Base-by-base conservation (phyloP, 371 early-diverging fungal species). In the Mucor circinelloides region DNA sequence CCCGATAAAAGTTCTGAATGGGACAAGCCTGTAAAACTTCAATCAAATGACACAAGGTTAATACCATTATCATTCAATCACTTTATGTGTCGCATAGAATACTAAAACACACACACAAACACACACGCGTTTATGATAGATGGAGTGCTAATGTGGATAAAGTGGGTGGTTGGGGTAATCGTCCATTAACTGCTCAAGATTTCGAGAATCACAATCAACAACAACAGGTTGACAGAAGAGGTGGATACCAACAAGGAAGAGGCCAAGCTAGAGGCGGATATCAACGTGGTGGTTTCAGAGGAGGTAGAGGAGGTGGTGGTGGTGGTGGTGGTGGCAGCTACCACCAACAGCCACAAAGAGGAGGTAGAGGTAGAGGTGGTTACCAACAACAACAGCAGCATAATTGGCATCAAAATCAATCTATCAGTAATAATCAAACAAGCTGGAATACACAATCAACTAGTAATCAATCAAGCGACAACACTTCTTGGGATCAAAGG, bases 1-100 rank as follows among this genome's bases (percentile, higher is more conserved):
- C 19, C 54, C 21, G 23, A 68, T 19, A 17, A 30, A n/a, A 58
- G 32, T n/a, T 23, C 31, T 21, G 57, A 64, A 56, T 64, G 60
- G 60, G 57, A 44, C 52, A 60, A 60, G 13, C 59, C 50, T 17
- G 42, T 46, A 19, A 15, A 55, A 15, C 27, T 25, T 58, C 30
- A 30, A 38, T 8, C 54, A n/a, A 25, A 65, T 34, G 48, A 66
- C 17, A 19, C 31, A 10, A 48, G 28, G 66, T 58, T 46, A 65
- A 30, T 2, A 54, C 6, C 12, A 23, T 25, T 38, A 55, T 5
- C 30, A 38, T 9, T 48, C 9, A 55, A 7, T 21, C 9, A 13
- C 17, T n/a, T 13, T 1, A 13, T 1, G 1, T 0, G 12, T 1
- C 32, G 8, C 2, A 25, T 17, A 30, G 8, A 30, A 17, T 9